These are phyloP conservation scores for Fusarium nisikadoi DNA, from an alignment of 2,329 filamentous ascomycete genomes.

Conservation along the genomic window DNA sequence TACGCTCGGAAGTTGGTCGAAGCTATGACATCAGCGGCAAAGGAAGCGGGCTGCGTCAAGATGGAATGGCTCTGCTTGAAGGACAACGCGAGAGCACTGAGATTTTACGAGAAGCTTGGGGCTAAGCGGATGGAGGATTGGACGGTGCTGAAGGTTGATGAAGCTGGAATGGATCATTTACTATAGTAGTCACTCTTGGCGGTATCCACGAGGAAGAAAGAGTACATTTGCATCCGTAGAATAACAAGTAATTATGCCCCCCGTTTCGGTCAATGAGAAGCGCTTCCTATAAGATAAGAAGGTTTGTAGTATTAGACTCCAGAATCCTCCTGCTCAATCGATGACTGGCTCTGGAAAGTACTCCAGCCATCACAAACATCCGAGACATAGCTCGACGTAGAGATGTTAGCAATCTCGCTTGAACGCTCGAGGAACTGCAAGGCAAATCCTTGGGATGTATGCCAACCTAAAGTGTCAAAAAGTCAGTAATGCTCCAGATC, in stretches of 20 bases:
- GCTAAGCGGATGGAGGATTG: neutral
- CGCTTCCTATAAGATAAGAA: neutral
- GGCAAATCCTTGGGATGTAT: slow-evolving; percentile 9
- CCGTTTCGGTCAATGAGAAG: neutral
- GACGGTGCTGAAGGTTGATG: slow-evolving; percentile 5
- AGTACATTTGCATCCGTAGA: neutral
- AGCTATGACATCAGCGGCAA: neutral
- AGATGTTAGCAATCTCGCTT: neutral
- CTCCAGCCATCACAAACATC: slow-evolving; percentile 14
- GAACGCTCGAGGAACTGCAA: slow-evolving; percentile 11
- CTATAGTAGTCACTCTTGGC: neutral
- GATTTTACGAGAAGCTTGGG: slow-evolving; percentile 7
- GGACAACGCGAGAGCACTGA: neutral
- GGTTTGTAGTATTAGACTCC: neutral
- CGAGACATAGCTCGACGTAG: slow-evolving; percentile 6
- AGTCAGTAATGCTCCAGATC: neutral
- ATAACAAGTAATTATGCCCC: no score
- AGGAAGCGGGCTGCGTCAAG: neutral
- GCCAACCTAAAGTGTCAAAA: neutral
- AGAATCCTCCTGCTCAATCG: slow-evolving; percentile 3
- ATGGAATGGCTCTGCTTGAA: slow-evolving; percentile 15
- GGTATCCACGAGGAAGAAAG: accelerated
- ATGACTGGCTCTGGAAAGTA: neutral
- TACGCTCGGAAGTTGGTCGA: neutral
- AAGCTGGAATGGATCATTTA: neutral